A percentile compares a stretch with the other conserved stretches of the same genome.
phyloP scores from a whole-genome alignment of 2,329 filamentous ascomycete genomes.

The Chrysosporium queenslandicum region DNA sequence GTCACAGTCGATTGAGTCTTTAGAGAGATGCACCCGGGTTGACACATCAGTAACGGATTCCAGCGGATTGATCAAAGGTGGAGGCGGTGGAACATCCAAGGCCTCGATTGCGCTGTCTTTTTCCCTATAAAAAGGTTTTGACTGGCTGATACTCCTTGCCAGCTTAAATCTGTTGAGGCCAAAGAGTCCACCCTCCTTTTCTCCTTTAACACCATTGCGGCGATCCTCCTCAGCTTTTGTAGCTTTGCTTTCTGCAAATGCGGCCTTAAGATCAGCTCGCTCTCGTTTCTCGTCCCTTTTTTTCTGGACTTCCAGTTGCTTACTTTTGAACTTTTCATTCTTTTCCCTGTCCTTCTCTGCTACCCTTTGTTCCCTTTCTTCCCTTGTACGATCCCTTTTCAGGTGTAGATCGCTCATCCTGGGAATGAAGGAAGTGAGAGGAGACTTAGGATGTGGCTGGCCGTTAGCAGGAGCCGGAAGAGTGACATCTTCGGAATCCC shows the following conservation, averaged over 20 bases:
- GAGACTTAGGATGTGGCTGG: constrained; percentile 20
- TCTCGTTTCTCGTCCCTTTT: constrained; percentile 40
- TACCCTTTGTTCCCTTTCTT: constrained; percentile 40
- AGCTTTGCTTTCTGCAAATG: constrained; percentile 56
- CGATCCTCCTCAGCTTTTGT: constrained; percentile 47
- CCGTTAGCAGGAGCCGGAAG: constrained; percentile 9
- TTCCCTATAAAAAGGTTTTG: constrained; percentile 23
- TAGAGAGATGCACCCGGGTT: neutral
- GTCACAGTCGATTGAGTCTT: constrained; percentile 7
- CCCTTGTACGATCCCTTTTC: too few relatives aligned
- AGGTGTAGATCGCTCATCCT: constrained; percentile 52
- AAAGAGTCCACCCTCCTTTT: constrained; percentile 19
- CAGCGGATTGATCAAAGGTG: neutral
- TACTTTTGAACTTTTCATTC: constrained; percentile 43
- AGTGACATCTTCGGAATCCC: constrained; percentile 25
- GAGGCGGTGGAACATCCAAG: constrained; percentile 9
- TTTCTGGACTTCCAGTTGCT: constrained; percentile 1
- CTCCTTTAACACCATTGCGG: constrained; percentile 19
- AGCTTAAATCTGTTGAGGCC: constrained; percentile 57
- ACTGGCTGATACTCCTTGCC: constrained; percentile 63
- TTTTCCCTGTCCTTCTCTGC: constrained; percentile 42
- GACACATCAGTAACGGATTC: neutral
- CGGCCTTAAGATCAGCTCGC: constrained; percentile 54
- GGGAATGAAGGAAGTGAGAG: constrained; percentile 23
- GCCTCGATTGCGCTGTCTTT: constrained; percentile 21